phyloP scores from a whole-genome alignment of 2,329 filamentous ascomycete species.

The Dendryphion nanum region DNA sequence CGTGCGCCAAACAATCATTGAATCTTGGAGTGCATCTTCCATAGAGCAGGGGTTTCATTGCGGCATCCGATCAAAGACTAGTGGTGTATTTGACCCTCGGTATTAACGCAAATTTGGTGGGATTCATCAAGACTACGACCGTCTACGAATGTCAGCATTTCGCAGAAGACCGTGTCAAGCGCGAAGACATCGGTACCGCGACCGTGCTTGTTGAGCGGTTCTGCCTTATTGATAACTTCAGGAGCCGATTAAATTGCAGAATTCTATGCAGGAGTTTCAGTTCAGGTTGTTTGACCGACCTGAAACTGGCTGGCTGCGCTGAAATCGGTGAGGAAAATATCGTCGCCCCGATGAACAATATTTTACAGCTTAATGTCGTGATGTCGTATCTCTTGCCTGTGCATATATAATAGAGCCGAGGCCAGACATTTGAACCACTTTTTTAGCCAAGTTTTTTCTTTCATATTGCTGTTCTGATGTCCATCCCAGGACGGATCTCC shows the following conservation, averaged over 20 bases:
- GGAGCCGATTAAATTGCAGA: conserved; percentile 4
- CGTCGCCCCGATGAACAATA: conserved; percentile 4
- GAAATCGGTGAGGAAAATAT: conserved; percentile 8
- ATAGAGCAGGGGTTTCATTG: too few relatives aligned
- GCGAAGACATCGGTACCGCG: conserved; percentile 6
- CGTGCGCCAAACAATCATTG: too few relatives aligned
- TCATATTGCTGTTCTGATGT: not conserved
- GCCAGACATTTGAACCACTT: conserved; percentile 6
- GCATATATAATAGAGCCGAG: conserved; percentile 6
- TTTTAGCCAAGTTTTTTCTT: not conserved
- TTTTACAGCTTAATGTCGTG: conserved; percentile 8
- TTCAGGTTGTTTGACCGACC: conserved; percentile 4
- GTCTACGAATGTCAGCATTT: conserved; percentile 7
- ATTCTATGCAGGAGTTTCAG: conserved; percentile 3
- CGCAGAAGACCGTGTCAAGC: conserved; percentile 5
- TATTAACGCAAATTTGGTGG: too few relatives aligned
- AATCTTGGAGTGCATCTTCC: too few relatives aligned
- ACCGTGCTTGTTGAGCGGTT: conserved; percentile 1
- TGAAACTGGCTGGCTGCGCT: conserved; percentile 3
- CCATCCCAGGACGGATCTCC: not conserved
- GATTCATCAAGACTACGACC: too few relatives aligned
- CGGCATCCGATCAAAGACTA: too few relatives aligned
- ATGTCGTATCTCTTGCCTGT: conserved; percentile 4
- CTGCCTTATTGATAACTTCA: conserved; percentile 1
- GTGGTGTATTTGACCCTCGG: too few relatives aligned